Conservation (phyloP, 2,329 filamentous ascomycete genomes). For the Penicillium sp. region DNA sequence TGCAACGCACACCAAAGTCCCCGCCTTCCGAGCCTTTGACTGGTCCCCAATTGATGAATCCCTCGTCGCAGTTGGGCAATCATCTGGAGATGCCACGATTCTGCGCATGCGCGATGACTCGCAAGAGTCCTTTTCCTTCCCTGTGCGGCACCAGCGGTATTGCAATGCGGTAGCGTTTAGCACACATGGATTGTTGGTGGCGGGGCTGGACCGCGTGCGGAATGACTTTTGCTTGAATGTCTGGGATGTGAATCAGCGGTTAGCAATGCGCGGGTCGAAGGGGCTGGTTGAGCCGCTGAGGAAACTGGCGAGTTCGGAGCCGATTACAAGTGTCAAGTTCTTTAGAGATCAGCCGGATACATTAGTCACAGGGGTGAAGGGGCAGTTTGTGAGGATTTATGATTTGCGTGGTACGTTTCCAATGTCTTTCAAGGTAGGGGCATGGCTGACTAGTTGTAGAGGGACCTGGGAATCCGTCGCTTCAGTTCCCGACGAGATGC, state of each 20-base stretch:
- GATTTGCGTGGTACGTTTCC: conserved; percentile 61
- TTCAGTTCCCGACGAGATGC: conserved; percentile 61
- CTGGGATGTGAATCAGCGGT: conserved; percentile 62
- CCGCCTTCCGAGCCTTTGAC: conserved; percentile 68
- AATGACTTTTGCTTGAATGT: conserved; percentile 70
- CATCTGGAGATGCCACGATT: conserved; percentile 65
- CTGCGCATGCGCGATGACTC: conserved; percentile 59
- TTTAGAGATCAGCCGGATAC: conserved; percentile 64
- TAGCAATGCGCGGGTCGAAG: conserved; percentile 40
- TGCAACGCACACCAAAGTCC: conserved; percentile 59
- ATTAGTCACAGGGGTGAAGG: conserved; percentile 65
- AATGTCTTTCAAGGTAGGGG: neutral
- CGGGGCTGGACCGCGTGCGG: conserved; percentile 65
- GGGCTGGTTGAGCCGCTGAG: conserved; percentile 56
- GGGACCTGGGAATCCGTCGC: conserved; percentile 44
- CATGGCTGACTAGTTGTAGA: conserved; percentile 29
- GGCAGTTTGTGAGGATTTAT: conserved; percentile 65
- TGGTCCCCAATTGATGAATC: conserved; percentile 65
- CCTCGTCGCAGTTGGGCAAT: conserved; percentile 64
- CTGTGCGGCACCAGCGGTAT: conserved; percentile 65
- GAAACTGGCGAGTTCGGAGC: conserved; percentile 65
- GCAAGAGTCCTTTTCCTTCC: conserved; percentile 56
- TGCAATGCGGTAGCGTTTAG: conserved; percentile 70
- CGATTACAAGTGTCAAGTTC: conserved; percentile 69
- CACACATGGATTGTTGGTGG: conserved; percentile 60